Base-by-base conservation (phyloP, 2,329 filamentous ascomycete species). In the Cadophora sp. region DNA sequence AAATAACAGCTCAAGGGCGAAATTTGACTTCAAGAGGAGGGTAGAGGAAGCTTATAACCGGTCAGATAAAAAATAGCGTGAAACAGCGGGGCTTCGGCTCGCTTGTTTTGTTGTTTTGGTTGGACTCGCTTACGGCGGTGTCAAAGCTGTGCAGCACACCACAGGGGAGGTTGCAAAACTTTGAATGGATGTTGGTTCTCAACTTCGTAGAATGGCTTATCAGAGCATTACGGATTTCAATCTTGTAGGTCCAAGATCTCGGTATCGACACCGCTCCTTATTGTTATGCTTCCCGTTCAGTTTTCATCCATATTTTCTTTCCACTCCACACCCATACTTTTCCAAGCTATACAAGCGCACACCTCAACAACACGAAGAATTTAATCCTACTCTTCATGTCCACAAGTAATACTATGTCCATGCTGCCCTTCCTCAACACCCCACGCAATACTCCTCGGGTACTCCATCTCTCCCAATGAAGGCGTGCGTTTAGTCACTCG, bases 401-500 rank as follows among this genome's bases (percentile, higher is more conserved):
- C 67, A 50, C 67, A 68, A 43, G 58, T 61, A 29, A 61, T 22
- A 11, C 58, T 63, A 46, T 66, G 66, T 16, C 48, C 46, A 26
- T 68, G 61, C 43, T 68, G 58, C 7, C 58, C 62, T 14, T 68
- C 62, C 14, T 61, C 48, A 31, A 51, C 59, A 51, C 58, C 50
- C 67, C 67, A 68, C 50, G 65, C 26, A 43, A 68, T 60, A 8
- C 37, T 58, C 31, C 66, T 62, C n/a, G 53, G 61, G 27, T 56
- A 51, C 27, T 64, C 55, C 64, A 63, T 69, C 37, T 67, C 64
- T 51, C 65, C 68, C 31, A 67, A 14, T 3, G 26, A 6, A 43
- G 19, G 31, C 16, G 37, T 65, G 22, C 62, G 53, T 24, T 63
- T 67, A 1, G 65, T 11, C 4, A 51, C 62, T 22, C 51, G 31